Evolutionary conservation across 768 basidiomycete genomes (phyloP).

Genomic region (Cubamyces sp.): DNA sequence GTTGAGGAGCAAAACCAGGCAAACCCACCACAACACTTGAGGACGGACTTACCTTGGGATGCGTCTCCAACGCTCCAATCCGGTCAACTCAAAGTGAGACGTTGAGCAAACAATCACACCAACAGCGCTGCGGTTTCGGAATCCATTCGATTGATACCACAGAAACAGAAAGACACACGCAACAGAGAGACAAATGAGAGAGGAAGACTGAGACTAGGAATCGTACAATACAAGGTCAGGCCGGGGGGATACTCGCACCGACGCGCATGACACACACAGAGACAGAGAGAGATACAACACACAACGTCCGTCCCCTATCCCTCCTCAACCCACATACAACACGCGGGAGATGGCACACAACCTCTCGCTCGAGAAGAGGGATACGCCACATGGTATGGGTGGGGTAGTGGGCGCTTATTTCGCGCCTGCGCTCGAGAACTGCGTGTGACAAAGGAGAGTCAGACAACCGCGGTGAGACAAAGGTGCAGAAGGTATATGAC

Average conservation of each 20-base stretch:
- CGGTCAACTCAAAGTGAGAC: too few relatives aligned
- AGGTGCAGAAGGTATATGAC: neutral
- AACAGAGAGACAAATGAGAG: neutral
- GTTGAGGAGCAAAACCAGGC: too few relatives aligned
- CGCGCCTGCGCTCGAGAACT: slow-evolving; percentile 52
- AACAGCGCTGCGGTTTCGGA: neutral
- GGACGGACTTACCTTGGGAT: too few relatives aligned
- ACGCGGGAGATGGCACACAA: too few relatives aligned
- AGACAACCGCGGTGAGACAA: neutral
- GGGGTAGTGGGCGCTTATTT: slow-evolving; percentile 38
- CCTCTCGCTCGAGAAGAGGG: too few relatives aligned
- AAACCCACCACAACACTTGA: too few relatives aligned
- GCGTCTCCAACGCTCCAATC: too few relatives aligned
- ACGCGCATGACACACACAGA: slow-evolving; percentile 12
- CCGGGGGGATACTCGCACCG: slow-evolving; percentile 13
- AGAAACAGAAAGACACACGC: slow-evolving; percentile 1
- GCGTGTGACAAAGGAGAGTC: neutral
- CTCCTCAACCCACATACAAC: neutral
- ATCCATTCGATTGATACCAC: slow-evolving; percentile 12
- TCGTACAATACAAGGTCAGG: slow-evolving; percentile 26
- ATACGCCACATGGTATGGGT: neutral
- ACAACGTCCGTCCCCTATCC: slow-evolving; percentile 13
- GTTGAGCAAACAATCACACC: neutral
- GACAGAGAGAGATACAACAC: slow-evolving; percentile 20
- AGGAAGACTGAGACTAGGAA: slow-evolving; percentile 20